Conservation (phyloP, 2,329 filamentous ascomycete genomes). For the Celoporthe dispersa region DNA sequence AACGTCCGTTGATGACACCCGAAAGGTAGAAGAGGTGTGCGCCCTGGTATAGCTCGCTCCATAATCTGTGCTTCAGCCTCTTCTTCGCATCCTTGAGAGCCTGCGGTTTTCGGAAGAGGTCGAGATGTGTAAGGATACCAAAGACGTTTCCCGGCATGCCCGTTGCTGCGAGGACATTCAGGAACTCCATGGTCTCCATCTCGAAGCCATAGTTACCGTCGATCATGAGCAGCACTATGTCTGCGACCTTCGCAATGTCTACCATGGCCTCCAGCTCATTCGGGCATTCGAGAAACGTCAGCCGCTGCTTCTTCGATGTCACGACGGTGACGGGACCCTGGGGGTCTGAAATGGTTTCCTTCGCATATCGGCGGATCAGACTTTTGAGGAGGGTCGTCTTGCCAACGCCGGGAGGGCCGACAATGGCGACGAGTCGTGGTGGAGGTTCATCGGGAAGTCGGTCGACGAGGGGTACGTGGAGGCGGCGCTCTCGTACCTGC, state of each 20-base stretch:
- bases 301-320: slow-evolving; percentile 90
- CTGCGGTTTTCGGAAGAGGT: slow-evolving; percentile 93
- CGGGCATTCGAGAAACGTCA: slow-evolving; percentile 97
- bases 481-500: slow-evolving; percentile 47
- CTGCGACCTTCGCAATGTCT: slow-evolving; percentile 94
- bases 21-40: slow-evolving; percentile 97
- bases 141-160: slow-evolving; percentile 99
- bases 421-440: slow-evolving; percentile 88
- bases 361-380: slow-evolving; percentile 89
- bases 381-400: slow-evolving; percentile 97
- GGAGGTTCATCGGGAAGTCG: slow-evolving; percentile 93
- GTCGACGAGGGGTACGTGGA: slow-evolving; percentile 97
- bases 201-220: slow-evolving; percentile 99
- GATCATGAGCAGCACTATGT: slow-evolving; percentile 97
- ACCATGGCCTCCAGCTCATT: slow-evolving; percentile 97
- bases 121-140: slow-evolving; percentile 92
- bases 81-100: slow-evolving; percentile 94
- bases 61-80: slow-evolving; percentile 90
- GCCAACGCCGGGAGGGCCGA: slow-evolving; percentile 91
- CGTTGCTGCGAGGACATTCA: slow-evolving; percentile 89
- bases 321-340: slow-evolving; percentile 94
- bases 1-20: slow-evolving; percentile 93
- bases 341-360: slow-evolving; percentile 89
- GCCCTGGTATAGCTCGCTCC: slow-evolving; percentile 96
- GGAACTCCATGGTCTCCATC: slow-evolving; percentile 99